Base-by-base conservation (phyloP, 73 alveolate genomes). In the Urostyla sp. region DNA sequence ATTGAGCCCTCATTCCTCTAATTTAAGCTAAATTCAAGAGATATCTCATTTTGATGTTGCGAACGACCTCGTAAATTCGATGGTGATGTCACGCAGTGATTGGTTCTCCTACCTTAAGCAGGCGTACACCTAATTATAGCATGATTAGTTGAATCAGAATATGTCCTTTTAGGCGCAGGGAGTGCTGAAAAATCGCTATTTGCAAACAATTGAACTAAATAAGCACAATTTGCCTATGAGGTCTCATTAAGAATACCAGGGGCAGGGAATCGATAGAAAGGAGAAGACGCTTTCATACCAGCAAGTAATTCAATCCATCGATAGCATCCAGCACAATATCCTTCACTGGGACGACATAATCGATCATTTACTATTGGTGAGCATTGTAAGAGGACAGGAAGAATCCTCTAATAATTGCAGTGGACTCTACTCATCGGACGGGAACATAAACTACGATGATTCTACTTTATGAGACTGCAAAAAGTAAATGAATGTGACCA, bases 311-410 rank as follows among this genome's bases (percentile, higher is more conserved):
- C 27, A 43, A 20, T 1, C 13, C 5, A 3, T 40, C 6, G 18
- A 23, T 10, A 10, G 48, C 15, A 40, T 13, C 21, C 30, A 63
- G 40, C 4, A 16, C 4, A 46, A 63, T 38, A 43, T 27, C 36
- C 18, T 63, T 16, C 60, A 63, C 30, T 63, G 79, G 79, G 79
- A 63, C 44, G 79, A 63, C 30, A 63, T 63, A 38, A 63, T 63
- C 10, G 79, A 63, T 21, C 37, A 50, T 40, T 40, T 63, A 6
- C 37, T 63, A 60, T 15, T 40, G 51, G 20, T 40, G 20, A 40
- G 51, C 51, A 40, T 15, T 40, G 51, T 11, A 40, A 40, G 51
- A 10, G 10, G 15, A 40, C 10, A 40, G 15, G 20, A 40, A n/a
- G n/a, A n/a, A n/a, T n/a, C n/a, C n/a, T n/a, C n/a, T n/a, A n/a